phyloP scores from a whole-genome alignment of 176 grass and related monocot species.

The Canna indica region DNA sequence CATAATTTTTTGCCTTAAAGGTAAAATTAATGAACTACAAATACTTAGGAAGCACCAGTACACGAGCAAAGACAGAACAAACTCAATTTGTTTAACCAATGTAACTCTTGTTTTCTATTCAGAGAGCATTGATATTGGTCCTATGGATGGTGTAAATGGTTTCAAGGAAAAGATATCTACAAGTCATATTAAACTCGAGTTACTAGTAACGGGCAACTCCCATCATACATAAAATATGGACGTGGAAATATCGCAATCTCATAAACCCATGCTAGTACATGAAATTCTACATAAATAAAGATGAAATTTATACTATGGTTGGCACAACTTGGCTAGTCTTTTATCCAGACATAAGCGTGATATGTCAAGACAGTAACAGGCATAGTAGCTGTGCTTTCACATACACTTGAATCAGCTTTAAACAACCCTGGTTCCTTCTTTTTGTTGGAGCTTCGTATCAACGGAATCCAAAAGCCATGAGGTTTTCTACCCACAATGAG shows the following conservation, averaged over 20 bases:
- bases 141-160: neutral
- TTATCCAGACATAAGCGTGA: neutral
- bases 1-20: neutral
- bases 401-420: constrained; percentile 50
- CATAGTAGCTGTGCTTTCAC: neutral
- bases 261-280: neutral
- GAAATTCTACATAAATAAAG: neutral
- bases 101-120: neutral
- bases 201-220: neutral
- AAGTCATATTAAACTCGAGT: neutral
- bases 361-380: constrained; percentile 4
- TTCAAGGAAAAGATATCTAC: too few species aligned
- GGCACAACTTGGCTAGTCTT: neutral
- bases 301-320: neutral
- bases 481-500: constrained; percentile 48
- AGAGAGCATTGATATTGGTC: neutral
- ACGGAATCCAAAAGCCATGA: constrained; percentile 44
- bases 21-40: too few species aligned
- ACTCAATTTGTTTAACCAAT: neutral
- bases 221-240: neutral
- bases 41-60: neutral
- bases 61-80: neutral
- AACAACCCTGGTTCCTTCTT: constrained; percentile 29
- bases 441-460: constrained; percentile 32
- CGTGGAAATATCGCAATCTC: neutral